phyloP scores from a whole-genome alignment of 1,284 basidiomycete genomes.

The Xerocomus nothofagi region DNA sequence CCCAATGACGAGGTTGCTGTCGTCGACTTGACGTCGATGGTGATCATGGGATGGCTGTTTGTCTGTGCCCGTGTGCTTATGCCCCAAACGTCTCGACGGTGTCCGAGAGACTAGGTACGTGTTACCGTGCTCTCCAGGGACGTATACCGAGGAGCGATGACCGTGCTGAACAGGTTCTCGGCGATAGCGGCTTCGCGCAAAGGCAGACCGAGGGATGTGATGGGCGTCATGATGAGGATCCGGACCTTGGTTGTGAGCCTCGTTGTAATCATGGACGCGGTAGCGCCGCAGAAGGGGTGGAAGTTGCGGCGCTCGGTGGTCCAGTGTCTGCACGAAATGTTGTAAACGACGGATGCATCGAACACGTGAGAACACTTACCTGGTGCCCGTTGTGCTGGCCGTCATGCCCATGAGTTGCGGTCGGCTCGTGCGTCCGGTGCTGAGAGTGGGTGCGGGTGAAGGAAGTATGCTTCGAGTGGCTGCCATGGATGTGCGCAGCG shows the following conservation, averaged over 20 bases:
- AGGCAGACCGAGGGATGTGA: constrained; percentile 15
- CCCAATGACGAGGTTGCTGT: constrained; percentile 39
- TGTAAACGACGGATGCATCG: neutral
- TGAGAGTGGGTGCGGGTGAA: neutral
- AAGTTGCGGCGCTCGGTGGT: neutral
- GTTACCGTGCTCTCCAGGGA: constrained; percentile 24
- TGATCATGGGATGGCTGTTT: neutral
- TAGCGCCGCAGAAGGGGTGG: constrained; percentile 24
- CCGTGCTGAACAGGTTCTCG: neutral
- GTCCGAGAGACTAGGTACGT: constrained; percentile 22
- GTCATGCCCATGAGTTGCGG: neutral
- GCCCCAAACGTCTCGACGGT: neutral
- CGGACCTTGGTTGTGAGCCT: neutral
- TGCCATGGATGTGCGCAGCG: constrained; percentile 21
- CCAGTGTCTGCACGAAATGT: neutral
- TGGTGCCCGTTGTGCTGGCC: constrained; percentile 7
- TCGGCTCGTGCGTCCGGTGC: neutral
- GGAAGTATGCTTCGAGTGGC: constrained; percentile 7
- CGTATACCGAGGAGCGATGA: constrained; percentile 25
- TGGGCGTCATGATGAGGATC: neutral
- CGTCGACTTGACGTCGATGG: constrained; percentile 16
- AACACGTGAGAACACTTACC: neutral
- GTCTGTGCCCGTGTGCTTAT: neutral
- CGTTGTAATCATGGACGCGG: neutral
- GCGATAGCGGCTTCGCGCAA: constrained; percentile 24